Percentiles rank a stretch among this genome's conserved stretches.
Evolutionary conservation across 1,284 basidiomycete species (phyloP).

Genomic region (Sanghuangporus sanghuang): DNA sequence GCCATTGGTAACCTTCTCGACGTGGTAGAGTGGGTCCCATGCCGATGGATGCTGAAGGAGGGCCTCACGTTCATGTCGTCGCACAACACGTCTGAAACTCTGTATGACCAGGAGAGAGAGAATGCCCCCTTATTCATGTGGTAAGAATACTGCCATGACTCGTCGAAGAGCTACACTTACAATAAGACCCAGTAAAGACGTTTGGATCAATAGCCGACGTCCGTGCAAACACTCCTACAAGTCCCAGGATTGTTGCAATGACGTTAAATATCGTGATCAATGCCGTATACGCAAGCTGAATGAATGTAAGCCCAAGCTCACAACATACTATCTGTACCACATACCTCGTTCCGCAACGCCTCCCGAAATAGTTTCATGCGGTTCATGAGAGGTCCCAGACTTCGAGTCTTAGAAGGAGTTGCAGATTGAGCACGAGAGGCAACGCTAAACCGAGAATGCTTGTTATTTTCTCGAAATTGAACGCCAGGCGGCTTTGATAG

Average conservation of each 20-base stretch:
- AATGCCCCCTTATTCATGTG: conserved; percentile 41
- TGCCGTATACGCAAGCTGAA: conserved; percentile 52
- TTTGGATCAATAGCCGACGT: conserved; percentile 34
- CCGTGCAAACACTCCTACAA: conserved; percentile 47
- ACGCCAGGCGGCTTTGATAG: conserved; percentile 10
- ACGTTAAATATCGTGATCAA: conserved; percentile 47
- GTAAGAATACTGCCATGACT: conserved; percentile 7
- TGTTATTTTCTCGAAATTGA: conserved; percentile 21
- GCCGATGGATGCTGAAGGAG: conserved; percentile 45
- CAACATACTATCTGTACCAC: conserved; percentile 15
- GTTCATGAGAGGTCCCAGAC: conserved; percentile 45
- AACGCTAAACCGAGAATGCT: conserved; percentile 8
- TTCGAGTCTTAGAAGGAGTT: conserved; percentile 35
- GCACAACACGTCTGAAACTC: conserved; percentile 56
- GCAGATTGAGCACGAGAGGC: conserved; percentile 24
- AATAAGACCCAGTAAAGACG: conserved; percentile 52
- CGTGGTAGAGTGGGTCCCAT: conserved; percentile 31
- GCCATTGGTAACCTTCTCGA: conserved; percentile 13
- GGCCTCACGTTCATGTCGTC: conserved; percentile 57
- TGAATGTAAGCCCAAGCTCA: conserved; percentile 14
- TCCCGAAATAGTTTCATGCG: conserved; percentile 49
- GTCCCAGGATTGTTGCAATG: conserved; percentile 42
- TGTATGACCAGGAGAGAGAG: conserved; percentile 55
- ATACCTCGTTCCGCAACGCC: conserved; percentile 59
- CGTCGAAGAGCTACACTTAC: conserved; percentile 33